Base-by-base conservation (phyloP, 2,329 filamentous ascomycete genomes). In the Sclerotinia trifoliorum region DNA sequence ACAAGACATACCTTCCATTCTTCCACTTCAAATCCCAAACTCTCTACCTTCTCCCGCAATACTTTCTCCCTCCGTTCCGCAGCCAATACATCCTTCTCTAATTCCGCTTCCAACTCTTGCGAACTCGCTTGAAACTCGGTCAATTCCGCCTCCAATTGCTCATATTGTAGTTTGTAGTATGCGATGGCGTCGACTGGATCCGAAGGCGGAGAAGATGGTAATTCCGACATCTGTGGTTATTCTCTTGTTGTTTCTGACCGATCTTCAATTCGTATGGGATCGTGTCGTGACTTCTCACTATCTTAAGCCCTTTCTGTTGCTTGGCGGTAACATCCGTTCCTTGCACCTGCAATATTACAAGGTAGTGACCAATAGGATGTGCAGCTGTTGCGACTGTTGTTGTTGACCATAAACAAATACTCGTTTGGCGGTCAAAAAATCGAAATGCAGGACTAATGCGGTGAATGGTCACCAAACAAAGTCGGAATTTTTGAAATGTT, bases 81-180 rank as follows among this genome's bases (percentile, higher is more conserved):
- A 56, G 92, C 90, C 75, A 98, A 94, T 68, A 99, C 90, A 78
- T 99, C 95, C 82, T 94, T 96, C 80, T 99, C 95, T 65, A 99
- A 84, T 80, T 98, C 95, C 60, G 90, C 88, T 80, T 99, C 95
- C 42, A 99, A 85, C 79, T 98, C 95, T 78, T 93, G 91, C 80
- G 94, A 97, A 66, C 93, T 97, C 68, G 92, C 86, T 77, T 97
- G 92, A 79, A 99, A 99, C 76, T 99, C 95, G 71, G 91, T 87
- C 70, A 99, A 87, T 80, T 99, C 95, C 65, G 88, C 84, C 80
- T 97, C 95, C 49, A 99, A 86, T 78, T 93, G 88, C 80, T 96
- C 93, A 81, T 98, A 98, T 79, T 98, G 94, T 66, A 88, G 81
- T 83, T 99, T 99, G 86, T 98, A 99, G 86, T 95, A 97, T 69